A percentile compares a stretch with the other conserved stretches of the same genome.
Evolutionary conservation across 345 rosid species (phyloP).

Genomic region (Linum trigynum): DNA sequence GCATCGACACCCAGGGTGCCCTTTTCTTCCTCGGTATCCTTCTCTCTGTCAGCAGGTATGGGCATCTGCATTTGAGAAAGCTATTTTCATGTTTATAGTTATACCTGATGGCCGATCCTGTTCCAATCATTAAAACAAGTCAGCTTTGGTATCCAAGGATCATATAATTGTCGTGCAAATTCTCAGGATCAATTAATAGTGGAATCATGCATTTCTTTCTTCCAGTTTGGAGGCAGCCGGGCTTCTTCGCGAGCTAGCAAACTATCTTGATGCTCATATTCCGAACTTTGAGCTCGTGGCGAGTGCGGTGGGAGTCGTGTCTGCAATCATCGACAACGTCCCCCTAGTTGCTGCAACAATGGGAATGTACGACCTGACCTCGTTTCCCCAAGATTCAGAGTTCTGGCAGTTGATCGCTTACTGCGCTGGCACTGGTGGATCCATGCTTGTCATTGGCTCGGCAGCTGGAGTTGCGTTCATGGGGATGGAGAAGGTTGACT

Average conservation of each 20-base stretch:
- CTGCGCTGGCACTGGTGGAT: constrained; percentile 96
- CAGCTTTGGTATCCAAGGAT: not conserved
- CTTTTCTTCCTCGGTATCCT: constrained; percentile 95
- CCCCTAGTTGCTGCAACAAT: constrained; percentile 94
- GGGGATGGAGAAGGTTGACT: constrained; percentile 99
- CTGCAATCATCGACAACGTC: constrained; percentile 85
- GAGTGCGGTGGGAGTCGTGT: constrained; percentile 70
- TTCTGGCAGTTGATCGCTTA: constrained; percentile 95
- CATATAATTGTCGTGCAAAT: not conserved
- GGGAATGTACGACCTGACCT: constrained; percentile 90
- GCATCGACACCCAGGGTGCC: constrained; percentile 87
- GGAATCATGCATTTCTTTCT: constrained; percentile 4
- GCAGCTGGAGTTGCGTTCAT: constrained; percentile 96
- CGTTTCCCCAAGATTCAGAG: constrained; percentile 73
- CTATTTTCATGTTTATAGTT: not conserved
- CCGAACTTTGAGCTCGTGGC: constrained; percentile 68
- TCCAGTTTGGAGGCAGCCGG: constrained; percentile 89
- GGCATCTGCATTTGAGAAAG: not conserved
- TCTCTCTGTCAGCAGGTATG: constrained; percentile 80
- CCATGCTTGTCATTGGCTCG: constrained; percentile 84
- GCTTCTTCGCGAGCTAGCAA: constrained; percentile 80
- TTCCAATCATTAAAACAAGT: not conserved
- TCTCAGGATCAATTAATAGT: not conserved
- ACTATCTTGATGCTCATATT: constrained; percentile 78
- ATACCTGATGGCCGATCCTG: not conserved